Evolutionary conservation across 495 filamentous ascomycete species (phyloP).

Genomic region (Margaritispora aquatica): DNA sequence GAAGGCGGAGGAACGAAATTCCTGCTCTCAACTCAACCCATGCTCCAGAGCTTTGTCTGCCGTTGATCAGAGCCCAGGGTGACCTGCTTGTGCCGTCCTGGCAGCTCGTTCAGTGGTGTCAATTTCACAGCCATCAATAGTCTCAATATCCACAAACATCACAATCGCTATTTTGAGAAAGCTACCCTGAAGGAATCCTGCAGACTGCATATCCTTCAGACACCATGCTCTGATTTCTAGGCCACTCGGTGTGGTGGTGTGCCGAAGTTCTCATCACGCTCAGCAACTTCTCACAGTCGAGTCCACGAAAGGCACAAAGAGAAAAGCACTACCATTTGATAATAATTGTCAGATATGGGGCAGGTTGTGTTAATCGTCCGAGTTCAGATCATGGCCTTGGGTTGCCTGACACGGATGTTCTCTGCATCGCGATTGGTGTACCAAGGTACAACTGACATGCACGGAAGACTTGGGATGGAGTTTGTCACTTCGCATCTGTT

Average conservation of each 20-base stretch:
- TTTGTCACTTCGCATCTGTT: background rate
- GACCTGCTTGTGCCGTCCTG: background rate
- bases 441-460: background rate
- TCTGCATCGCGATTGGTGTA: background rate
- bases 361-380: too few relatives aligned
- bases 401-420: background rate
- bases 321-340: too few relatives aligned
- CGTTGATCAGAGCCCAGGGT: background rate
- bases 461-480: background rate
- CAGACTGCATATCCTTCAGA: background rate
- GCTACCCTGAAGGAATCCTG: background rate
- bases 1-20: too few relatives aligned
- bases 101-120: background rate
- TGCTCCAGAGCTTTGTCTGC: background rate
- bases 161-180: background rate
- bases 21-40: background rate
- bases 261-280: too few relatives aligned
- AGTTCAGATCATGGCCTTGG: too few relatives aligned
- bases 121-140: background rate
- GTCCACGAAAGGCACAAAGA: too few relatives aligned
- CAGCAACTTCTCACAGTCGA: too few relatives aligned
- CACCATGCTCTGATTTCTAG: too few relatives aligned
- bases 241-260: too few relatives aligned
- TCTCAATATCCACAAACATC: background rate
- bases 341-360: too few relatives aligned